Percentiles rank a stretch among this genome's conserved stretches.
These are phyloP conservation scores for Coffea eugenioides DNA, from an alignment of 257 asterid species.

Conservation along the genomic window DNA sequence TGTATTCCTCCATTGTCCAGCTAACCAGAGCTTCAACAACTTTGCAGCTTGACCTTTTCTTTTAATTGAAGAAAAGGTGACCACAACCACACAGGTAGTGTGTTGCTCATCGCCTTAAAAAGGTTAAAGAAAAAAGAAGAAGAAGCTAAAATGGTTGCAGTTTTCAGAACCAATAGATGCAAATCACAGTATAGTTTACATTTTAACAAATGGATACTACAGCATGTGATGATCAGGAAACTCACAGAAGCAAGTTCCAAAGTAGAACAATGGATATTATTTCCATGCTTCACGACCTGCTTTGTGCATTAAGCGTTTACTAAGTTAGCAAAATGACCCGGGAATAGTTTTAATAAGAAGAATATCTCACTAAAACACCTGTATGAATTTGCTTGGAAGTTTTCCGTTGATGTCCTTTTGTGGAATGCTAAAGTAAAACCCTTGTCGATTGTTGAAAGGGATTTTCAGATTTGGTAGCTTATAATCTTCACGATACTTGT, in stretches of 20 bases:
- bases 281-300: constrained; percentile 91
- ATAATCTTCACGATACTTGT: constrained; percentile 77
- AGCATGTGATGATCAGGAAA: constrained; percentile 4
- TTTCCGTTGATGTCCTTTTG: constrained; percentile 81
- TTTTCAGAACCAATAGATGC: not conserved
- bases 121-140: no score
- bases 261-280: constrained; percentile 87
- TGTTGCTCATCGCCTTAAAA: not conserved
- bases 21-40: not conserved
- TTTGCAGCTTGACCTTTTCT: not conserved
- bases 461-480: constrained; percentile 82
- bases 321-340: constrained; percentile 20
- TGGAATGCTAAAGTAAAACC: constrained; percentile 95
- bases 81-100: not conserved
- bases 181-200: not conserved
- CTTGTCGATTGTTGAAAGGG: constrained; percentile 91
- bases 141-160: not conserved
- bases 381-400: constrained; percentile 89
- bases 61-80: not conserved
- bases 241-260: constrained; percentile 93
- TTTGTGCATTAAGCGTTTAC: constrained; percentile 23
- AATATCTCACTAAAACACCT: constrained; percentile 47
- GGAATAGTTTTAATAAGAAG: constrained; percentile 6
- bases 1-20: not conserved
- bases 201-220: not conserved